A percentile compares a stretch with the other conserved stretches of the same genome.
phyloP scores from a whole-genome alignment of 345 rosid species.

The Gossypium ekmanianum region DNA sequence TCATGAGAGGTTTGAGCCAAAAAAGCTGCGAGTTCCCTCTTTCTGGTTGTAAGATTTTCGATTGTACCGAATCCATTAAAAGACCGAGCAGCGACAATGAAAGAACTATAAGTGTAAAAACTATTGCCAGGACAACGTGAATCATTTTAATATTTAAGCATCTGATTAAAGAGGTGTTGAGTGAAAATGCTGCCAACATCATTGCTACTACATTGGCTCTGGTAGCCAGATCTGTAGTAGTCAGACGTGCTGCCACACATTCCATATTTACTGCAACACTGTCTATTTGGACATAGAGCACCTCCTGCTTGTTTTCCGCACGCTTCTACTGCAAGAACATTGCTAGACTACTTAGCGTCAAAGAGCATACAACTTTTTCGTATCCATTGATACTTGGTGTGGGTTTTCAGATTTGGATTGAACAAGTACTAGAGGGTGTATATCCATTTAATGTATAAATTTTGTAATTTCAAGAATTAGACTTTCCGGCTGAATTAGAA shows the following conservation, averaged over 20 bases:
- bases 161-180: slow-evolving; percentile 17
- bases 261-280: slow-evolving; percentile 29
- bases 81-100: slow-evolving; percentile 22
- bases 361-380: not conserved
- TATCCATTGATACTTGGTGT: not conserved
- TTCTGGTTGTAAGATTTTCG: slow-evolving; percentile 20
- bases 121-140: slow-evolving; percentile 24
- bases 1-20: slow-evolving; percentile 39
- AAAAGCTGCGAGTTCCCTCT: slow-evolving; percentile 39
- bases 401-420: not conserved
- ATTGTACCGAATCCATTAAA: slow-evolving; percentile 31
- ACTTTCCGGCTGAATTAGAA: not conserved
- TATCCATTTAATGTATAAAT: not conserved
- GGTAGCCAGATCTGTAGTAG: slow-evolving; percentile 24
- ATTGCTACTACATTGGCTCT: slow-evolving; percentile 28
- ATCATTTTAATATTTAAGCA: slow-evolving; percentile 28
- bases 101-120: slow-evolving; percentile 30
- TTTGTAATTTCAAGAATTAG: not conserved
- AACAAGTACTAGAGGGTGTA: not conserved
- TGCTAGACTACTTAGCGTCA: not conserved
- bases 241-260: slow-evolving; percentile 22
- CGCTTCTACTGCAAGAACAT: slow-evolving; percentile 5
- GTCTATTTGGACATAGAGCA: slow-evolving; percentile 22
- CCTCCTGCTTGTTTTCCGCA: slow-evolving; percentile 33
- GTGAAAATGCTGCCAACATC: slow-evolving; percentile 8